Evolutionary conservation across 2,329 filamentous ascomycete genomes (phyloP).

Genomic region (Teratosphaeria destructans): DNA sequence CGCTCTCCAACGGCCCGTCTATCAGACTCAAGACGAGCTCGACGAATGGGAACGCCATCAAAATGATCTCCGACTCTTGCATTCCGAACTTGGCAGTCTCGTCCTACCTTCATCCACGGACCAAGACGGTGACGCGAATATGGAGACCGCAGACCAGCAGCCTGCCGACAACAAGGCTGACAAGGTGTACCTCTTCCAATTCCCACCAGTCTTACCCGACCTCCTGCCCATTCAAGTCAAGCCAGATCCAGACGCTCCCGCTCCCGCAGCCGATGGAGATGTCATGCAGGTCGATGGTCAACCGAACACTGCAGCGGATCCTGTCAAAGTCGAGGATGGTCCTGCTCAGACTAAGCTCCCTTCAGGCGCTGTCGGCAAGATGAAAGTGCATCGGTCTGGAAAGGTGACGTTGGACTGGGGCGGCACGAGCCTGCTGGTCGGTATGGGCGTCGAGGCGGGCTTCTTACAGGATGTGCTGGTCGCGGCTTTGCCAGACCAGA

Average conservation of each 20-base stretch:
- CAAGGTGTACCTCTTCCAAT: constrained; percentile 53
- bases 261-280: constrained; percentile 7
- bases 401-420: constrained; percentile 54
- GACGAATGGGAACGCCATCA: constrained; percentile 41
- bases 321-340: constrained; percentile 1
- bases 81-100: constrained; percentile 36
- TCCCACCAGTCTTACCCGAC: constrained; percentile 52
- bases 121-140: constrained; percentile 31
- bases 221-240: constrained; percentile 33
- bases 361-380: constrained; percentile 48
- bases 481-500: constrained; percentile 16
- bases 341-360: constrained; percentile 27
- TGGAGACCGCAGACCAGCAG: constrained; percentile 21
- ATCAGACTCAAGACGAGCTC: constrained; percentile 44
- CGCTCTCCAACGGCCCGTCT: constrained; percentile 27
- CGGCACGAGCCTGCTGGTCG: constrained; percentile 47
- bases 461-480: constrained; percentile 53
- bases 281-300: constrained; percentile 14
- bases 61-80: constrained; percentile 36
- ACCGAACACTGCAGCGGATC: not conserved
- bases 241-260: constrained; percentile 15
- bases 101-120: constrained; percentile 23
- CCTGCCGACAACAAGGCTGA: constrained; percentile 33
- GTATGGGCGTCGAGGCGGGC: constrained; percentile 44
- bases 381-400: constrained; percentile 52